Conservation (phyloP, 2,329 filamentous ascomycete species). For the Penicillium sclerotiorum region DNA sequence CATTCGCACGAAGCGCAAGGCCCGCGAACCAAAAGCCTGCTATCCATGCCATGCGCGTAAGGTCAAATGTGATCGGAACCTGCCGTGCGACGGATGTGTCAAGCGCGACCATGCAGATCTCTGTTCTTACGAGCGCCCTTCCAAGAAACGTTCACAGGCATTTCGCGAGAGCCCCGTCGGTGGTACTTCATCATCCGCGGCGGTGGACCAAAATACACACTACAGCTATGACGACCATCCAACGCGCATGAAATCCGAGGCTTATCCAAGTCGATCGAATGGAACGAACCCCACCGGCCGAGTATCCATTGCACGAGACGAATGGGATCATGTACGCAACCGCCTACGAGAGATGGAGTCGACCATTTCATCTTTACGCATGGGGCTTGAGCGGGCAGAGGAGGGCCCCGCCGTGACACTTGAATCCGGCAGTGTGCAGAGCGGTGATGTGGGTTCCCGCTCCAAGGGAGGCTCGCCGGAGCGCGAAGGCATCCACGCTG, state of each 20-base stretch:
- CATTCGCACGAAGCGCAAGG: conserved; percentile 51
- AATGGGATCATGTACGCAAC: conserved; percentile 48
- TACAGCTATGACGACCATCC: conserved; percentile 24
- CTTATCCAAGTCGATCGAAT: conserved; percentile 16
- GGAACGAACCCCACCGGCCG: conserved; percentile 23
- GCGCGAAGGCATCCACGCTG: conserved; percentile 61
- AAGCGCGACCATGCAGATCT: conserved; percentile 53
- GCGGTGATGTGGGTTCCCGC: conserved; percentile 32
- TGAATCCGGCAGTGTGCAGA: conserved; percentile 37
- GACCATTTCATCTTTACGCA: conserved; percentile 42
- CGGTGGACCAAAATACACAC: conserved; percentile 9
- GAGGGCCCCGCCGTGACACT: conserved; percentile 27
- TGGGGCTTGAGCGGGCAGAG: conserved; percentile 42
- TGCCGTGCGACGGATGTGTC: conserved; percentile 53
- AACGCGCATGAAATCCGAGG: conserved; percentile 29
- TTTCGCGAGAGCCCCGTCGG: conserved; percentile 27
- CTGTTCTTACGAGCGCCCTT: conserved; percentile 53
- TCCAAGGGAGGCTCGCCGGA: conserved; percentile 41
- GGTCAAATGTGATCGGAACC: conserved; percentile 53
- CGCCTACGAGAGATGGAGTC: conserved; percentile 48
- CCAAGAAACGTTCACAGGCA: conserved; percentile 45
- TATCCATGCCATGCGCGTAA: conserved; percentile 52
- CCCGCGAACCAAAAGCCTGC: conserved; percentile 51
- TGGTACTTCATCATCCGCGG: conserved; percentile 11
- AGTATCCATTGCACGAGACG: conserved; percentile 45